Conservation (phyloP, 306 rosid species). For the Spatholobus suberectus region DNA sequence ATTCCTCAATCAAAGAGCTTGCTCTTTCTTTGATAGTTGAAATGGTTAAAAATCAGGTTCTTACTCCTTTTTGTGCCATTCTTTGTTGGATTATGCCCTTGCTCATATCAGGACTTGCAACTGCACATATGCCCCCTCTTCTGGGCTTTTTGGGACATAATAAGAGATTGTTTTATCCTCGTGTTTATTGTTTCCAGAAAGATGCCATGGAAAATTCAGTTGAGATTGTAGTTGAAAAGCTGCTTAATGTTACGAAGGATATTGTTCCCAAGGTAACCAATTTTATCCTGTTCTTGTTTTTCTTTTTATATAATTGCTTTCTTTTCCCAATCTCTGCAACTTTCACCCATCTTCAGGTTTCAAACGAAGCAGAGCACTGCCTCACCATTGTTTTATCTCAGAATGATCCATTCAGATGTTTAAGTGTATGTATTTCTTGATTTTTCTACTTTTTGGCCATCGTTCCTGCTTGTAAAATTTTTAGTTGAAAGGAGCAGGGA, state of each 20-base stretch:
- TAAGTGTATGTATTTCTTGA: slow-evolving; percentile 68
- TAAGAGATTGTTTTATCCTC: slow-evolving; percentile 20
- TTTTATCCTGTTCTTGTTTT: slow-evolving; percentile 23
- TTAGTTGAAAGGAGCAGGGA: not conserved
- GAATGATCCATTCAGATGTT: slow-evolving; percentile 95
- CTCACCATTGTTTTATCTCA: slow-evolving; percentile 77
- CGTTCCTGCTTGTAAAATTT: slow-evolving; percentile 24
- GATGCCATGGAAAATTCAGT: slow-evolving; percentile 93
- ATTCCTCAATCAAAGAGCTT: slow-evolving; percentile 81
- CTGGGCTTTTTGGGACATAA: slow-evolving; percentile 6
- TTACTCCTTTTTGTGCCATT: slow-evolving; percentile 29
- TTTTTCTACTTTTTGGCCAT: slow-evolving; percentile 11
- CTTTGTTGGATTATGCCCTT: slow-evolving; percentile 23
- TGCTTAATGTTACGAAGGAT: slow-evolving; percentile 88
- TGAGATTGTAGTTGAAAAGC: slow-evolving; percentile 92
- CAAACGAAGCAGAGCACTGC: slow-evolving; percentile 95
- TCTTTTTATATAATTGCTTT: slow-evolving; percentile 12
- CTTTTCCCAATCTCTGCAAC: slow-evolving; percentile 29
- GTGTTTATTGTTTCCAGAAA: slow-evolving; percentile 62
- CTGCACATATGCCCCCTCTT: not conserved
- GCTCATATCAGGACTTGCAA: slow-evolving; percentile 10
- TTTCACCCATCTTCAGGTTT: slow-evolving; percentile 63
- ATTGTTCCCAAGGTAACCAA: slow-evolving; percentile 72
- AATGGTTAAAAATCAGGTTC: slow-evolving; percentile 96
- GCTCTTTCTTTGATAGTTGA: slow-evolving; percentile 78